Conservation (phyloP, 2,329 filamentous ascomycete genomes). For the Pseudocercospora ulei region DNA sequence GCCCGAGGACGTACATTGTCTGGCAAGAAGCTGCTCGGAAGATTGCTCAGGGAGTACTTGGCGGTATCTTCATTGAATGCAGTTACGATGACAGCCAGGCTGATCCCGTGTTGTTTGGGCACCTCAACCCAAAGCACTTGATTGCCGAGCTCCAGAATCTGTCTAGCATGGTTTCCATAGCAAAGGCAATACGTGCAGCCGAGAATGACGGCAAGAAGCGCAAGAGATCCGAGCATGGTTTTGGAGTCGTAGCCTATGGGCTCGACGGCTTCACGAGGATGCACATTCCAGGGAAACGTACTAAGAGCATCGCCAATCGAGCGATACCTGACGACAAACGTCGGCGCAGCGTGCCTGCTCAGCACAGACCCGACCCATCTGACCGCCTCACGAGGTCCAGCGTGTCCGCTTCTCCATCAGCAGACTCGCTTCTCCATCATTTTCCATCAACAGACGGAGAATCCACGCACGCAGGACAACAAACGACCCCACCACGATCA, state of each 20-base stretch:
- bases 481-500: constrained; percentile 21
- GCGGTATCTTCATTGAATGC: constrained; percentile 88
- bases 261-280: constrained; percentile 24
- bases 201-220: constrained; percentile 49
- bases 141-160: constrained; percentile 66
- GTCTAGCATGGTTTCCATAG: constrained; percentile 58
- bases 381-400: neutral
- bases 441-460: constrained; percentile 10
- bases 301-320: constrained; percentile 27
- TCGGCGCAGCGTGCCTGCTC: constrained; percentile 19
- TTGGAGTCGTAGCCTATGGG: constrained; percentile 34
- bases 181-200: constrained; percentile 32
- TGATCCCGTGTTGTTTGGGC: constrained; percentile 73
- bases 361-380: constrained; percentile 3
- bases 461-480: neutral
- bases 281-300: constrained; percentile 30
- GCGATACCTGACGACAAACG: constrained; percentile 18
- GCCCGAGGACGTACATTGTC: constrained; percentile 67
- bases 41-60: constrained; percentile 60
- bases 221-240: constrained; percentile 44
- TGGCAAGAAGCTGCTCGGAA: constrained; percentile 87
- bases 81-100: constrained; percentile 75
- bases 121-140: constrained; percentile 74
- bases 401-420: constrained; percentile 16
- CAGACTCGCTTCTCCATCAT: constrained; percentile 16